A percentile compares a stretch with the other conserved stretches of the same genome.
These are phyloP conservation scores for Suillus clintonianus DNA, from an alignment of 768 basidiomycete genomes.

Conservation along the genomic window DNA sequence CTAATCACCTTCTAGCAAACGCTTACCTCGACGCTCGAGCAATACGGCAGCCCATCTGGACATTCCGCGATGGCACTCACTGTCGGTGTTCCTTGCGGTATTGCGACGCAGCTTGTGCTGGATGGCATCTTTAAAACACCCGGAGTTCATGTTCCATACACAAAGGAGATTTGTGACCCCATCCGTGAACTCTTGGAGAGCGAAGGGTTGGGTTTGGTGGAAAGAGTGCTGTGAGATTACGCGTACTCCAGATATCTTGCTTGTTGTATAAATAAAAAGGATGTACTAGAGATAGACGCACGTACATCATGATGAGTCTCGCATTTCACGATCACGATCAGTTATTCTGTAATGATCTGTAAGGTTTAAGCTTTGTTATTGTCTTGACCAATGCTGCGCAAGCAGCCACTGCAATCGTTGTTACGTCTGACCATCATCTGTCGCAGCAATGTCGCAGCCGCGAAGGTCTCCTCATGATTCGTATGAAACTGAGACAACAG, in stretches of 20 bases:
- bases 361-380: not conserved
- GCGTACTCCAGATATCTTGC: not conserved
- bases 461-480: constrained; percentile 52
- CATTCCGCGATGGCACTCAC: constrained; percentile 90
- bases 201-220: constrained; percentile 75
- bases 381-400: not conserved
- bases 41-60: constrained; percentile 78
- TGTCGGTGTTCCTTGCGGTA: constrained; percentile 92
- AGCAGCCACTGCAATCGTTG: not conserved
- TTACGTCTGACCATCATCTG: not conserved
- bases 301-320: not conserved
- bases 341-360: not conserved
- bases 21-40: constrained; percentile 88
- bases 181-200: constrained; percentile 66
- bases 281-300: not conserved
- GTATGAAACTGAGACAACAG: constrained; percentile 64
- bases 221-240: constrained; percentile 56
- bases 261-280: not conserved
- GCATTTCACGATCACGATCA: not conserved
- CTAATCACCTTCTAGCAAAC: constrained; percentile 56
- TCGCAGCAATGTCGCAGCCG: constrained; percentile 21
- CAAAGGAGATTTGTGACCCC: constrained; percentile 79
- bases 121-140: constrained; percentile 79
- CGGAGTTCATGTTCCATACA: constrained; percentile 87
- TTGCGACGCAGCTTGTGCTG: constrained; percentile 88